Evolutionary conservation across 108 stramenopile species (phyloP), one percentile per base, ranked within the genome.

Genomic region (Chaetoceros tenuissimus): DNA sequence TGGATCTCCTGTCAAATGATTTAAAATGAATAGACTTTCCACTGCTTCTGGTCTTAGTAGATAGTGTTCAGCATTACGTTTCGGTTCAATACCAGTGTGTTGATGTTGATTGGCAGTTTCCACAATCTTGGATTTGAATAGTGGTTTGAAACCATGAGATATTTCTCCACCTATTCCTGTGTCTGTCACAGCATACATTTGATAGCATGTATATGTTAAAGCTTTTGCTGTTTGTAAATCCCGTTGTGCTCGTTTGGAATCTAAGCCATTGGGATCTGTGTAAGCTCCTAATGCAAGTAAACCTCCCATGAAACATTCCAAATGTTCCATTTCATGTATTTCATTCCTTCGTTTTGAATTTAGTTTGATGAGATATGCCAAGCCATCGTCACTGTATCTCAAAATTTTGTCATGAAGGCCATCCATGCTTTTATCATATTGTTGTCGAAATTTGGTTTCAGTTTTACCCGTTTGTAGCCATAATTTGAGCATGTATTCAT

Each of bases 401-500:
- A 94, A 31, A 26, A 97, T 57, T 47, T 72, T 31, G 31, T 81
- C 72, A 46, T 85, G 79, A 75, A 92, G 76, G 0, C 92, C 94
- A 46, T 92, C 62, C 46, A 98, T 91, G 23, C 94, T 66, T 31
- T 81, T 68, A 62, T 95, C 94, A 69, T 90, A 97, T 91, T 94
- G 92, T 13, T 77, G 71, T 52, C 86, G 60, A 57, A 85, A 85
- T 54, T 69, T 72, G 44, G 59, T 46, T 71, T 94, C 90, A 23
- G 62, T 78, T 48, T 69, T 67, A 23, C 90, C 94, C 3, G 90
- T 87, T 49, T 95, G 89, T 17, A 98, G 24, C 92, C 91, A 98
- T 10, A 81, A 57, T 64, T 99, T 99, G 0, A 99, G 73, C 76
- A 99, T 80, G 69, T 99, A 98, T 72, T 98, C 97, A 66, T 97